Conservation (phyloP, 2,329 filamentous ascomycete species). For the Aspergillus arachidicola region DNA sequence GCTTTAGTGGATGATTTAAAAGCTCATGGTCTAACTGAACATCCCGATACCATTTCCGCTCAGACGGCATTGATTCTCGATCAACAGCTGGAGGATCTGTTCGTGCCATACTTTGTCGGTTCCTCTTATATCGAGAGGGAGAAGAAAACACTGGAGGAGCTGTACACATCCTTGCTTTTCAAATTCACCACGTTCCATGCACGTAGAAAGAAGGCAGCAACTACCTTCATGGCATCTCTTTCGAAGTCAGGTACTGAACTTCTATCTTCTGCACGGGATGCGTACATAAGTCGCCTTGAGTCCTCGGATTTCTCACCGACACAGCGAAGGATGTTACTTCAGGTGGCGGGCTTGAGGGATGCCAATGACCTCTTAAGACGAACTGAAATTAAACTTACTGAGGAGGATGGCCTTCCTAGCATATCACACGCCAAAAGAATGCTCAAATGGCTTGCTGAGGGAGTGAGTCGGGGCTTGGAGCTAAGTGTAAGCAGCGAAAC, state of each 20-base stretch:
- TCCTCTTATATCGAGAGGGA: slow-evolving; percentile 68
- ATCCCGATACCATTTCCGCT: slow-evolving; percentile 86
- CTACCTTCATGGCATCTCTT: slow-evolving; percentile 88
- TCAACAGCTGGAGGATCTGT: slow-evolving; percentile 67
- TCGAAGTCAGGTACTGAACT: slow-evolving; percentile 89
- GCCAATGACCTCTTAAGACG: slow-evolving; percentile 67
- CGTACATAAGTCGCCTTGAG: slow-evolving; percentile 85
- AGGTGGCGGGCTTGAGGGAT: slow-evolving; percentile 79
- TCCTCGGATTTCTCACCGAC: slow-evolving; percentile 85
- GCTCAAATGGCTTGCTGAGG: slow-evolving; percentile 96
- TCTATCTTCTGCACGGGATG: slow-evolving; percentile 83
- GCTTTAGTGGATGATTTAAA: slow-evolving; percentile 90
- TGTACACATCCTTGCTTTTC: slow-evolving; percentile 90
- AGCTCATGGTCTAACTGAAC: slow-evolving; percentile 88
- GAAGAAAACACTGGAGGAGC: slow-evolving; percentile 70
- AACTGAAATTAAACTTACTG: slow-evolving; percentile 85
- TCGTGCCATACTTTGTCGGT: slow-evolving; percentile 67
- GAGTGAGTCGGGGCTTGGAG: slow-evolving; percentile 86
- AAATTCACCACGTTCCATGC: slow-evolving; percentile 93
- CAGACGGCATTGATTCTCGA: slow-evolving; percentile 75
- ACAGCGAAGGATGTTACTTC: slow-evolving; percentile 86
- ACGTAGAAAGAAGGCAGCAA: slow-evolving; percentile 78
- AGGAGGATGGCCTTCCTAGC: slow-evolving; percentile 83
- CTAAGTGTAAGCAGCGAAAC: slow-evolving; percentile 86
- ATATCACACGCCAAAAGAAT: slow-evolving; percentile 93